Conservation (phyloP, 2,329 filamentous ascomycete species). For the Aureobasidium sp. region DNA sequence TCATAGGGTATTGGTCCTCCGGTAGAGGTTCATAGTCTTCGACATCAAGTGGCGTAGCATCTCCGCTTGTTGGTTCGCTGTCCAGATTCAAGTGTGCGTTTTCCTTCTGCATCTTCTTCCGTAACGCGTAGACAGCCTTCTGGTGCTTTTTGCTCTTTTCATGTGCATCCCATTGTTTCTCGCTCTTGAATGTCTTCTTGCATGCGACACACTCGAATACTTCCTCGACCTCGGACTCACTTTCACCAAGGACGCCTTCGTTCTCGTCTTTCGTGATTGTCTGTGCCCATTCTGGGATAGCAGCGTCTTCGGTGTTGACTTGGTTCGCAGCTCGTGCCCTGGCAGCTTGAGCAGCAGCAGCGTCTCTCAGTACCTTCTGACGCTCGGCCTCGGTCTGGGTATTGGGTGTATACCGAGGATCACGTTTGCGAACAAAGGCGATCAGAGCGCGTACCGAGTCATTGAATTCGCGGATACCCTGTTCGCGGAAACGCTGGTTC, state of each 20-base stretch:
- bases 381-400: conserved; percentile 82
- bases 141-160: conserved; percentile 97
- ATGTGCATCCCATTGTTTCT: conserved; percentile 91
- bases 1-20: conserved; percentile 7
- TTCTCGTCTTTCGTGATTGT: conserved; percentile 60
- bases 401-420: conserved; percentile 85
- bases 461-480: conserved; percentile 89
- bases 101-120: conserved; percentile 85
- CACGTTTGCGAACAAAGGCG: conserved; percentile 89
- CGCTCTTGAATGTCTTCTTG: conserved; percentile 81
- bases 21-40: conserved; percentile 30
- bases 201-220: conserved; percentile 71
- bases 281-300: conserved; percentile 80
- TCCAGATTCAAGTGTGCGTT: conserved; percentile 65
- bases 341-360: conserved; percentile 85
- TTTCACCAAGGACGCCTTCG: conserved; percentile 56
- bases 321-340: conserved; percentile 84
- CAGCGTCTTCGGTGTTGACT: conserved; percentile 69
- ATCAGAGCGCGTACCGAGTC: conserved; percentile 90
- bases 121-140: conserved; percentile 85
- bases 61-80: conserved; percentile 36
- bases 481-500: conserved; percentile 86
- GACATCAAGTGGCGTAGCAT: conserved; percentile 34
- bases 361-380: conserved; percentile 79
- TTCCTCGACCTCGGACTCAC: conserved; percentile 50